These are phyloP conservation scores for Kalmanozyma brasiliensis DNA, from an alignment of 1,284 basidiomycete genomes.

Conservation along the genomic window DNA sequence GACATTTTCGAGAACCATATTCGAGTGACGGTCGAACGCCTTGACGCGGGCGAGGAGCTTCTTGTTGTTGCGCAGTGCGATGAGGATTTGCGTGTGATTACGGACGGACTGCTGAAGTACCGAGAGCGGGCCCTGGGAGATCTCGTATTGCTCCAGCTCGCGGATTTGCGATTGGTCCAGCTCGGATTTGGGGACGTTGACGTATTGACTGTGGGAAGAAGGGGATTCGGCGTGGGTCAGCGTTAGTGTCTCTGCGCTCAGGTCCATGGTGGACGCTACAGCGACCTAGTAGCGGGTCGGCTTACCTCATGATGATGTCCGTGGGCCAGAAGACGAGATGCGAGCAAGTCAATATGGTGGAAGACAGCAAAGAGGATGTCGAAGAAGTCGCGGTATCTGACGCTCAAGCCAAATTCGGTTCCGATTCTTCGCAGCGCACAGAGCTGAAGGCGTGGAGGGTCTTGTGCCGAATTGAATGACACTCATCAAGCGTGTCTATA, in stretches of 20 bases:
- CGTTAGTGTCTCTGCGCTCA: no score
- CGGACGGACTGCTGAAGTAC: slow-evolving; percentile 97
- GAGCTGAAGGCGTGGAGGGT: no score
- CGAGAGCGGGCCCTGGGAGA: slow-evolving; percentile 81
- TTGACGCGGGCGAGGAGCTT: slow-evolving; percentile 97
- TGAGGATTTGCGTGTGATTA: slow-evolving; percentile 96
- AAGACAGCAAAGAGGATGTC: neutral
- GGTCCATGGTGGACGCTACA: no score
- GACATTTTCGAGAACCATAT: slow-evolving; percentile 78
- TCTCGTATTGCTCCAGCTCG: slow-evolving; percentile 77
- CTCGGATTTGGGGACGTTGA: slow-evolving; percentile 95
- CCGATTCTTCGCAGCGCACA: slow-evolving; percentile 17
- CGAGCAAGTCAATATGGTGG: neutral
- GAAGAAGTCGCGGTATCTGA: slow-evolving; percentile 4
- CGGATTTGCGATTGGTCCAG: slow-evolving; percentile 95
- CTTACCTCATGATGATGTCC: slow-evolving; percentile 19
- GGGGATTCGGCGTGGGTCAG: slow-evolving; percentile 3
- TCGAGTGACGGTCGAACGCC: slow-evolving; percentile 97
- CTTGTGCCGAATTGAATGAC: slow-evolving; percentile 12
- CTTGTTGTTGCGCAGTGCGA: slow-evolving; percentile 97
- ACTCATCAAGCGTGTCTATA: neutral
- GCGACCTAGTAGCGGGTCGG: neutral
- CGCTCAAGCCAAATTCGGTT: slow-evolving; percentile 15
- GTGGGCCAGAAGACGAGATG: neutral
- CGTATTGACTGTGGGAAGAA: slow-evolving; percentile 80